Evolutionary conservation across 2,329 filamentous ascomycete species (phyloP), one percentile per base, ranked within the genome.

Genomic region (Sphaceloma murrayae): DNA sequence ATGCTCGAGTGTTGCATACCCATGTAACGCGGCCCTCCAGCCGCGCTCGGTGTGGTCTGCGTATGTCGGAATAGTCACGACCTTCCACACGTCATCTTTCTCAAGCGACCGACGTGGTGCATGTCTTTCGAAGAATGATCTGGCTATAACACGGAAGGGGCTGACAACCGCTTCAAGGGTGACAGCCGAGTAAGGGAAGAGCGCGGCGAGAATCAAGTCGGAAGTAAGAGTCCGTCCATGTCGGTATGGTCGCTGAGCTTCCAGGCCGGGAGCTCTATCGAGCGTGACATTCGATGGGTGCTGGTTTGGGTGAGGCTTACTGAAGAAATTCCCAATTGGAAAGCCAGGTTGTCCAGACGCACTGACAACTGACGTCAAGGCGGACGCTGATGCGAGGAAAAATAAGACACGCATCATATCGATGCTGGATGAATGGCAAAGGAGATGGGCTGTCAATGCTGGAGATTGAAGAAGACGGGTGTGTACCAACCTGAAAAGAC

Each of bases 21-120:
- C 82, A 51, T 80, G 81, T 45, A 85, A 72, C 19, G 79, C 72
- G 4, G 85, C 69, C 49, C 76, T 83, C 82, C 82, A 86, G 33
- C 78, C 78, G 42, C 75, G 61, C 8, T 77, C 67, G 1, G 81
- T 84, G 78, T 80, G 85, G 50, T 86, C 85, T 11, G 69, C 82
- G 6, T 67, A 67, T 2, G 62, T 62, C 2, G 80, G 80, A 5
- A 84, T 57, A 48, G 83, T 84, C 48, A 82, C 60, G 22, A 48
- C 34, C 10, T 22, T 13, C 26, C 43, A 40, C 4, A 21, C 13
- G 16, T 33, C 22, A 22, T 45, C 45, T 22, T 14, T 5, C 13
- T 34, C 7, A n/a, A 11, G 5, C 10, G 29, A 29, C 11, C 22
- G 1, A n/a, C 17, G 11, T 4, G 42, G 16, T 9, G 34, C 24